Conservation (phyloP, 768 basidiomycete species). For the Dendrothele bispora region DNA sequence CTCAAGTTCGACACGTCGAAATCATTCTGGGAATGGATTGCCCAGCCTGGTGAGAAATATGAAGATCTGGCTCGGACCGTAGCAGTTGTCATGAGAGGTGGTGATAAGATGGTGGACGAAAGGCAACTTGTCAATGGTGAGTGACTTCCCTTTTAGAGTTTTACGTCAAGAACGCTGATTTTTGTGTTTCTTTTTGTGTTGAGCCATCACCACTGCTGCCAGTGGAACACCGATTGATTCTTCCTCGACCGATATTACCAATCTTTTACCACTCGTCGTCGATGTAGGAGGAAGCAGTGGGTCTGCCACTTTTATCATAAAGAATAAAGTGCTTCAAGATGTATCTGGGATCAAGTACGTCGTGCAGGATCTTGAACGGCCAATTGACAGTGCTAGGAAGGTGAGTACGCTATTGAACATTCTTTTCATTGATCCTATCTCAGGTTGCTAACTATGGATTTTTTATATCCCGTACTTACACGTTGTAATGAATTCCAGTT, state of each 20-base stretch:
- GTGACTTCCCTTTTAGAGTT: too few relatives aligned
- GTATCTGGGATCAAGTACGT: slow-evolving; percentile 32
- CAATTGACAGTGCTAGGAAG: slow-evolving; percentile 23
- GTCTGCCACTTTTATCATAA: slow-evolving; percentile 26
- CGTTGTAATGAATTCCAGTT: too few relatives aligned
- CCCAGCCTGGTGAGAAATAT: slow-evolving; percentile 33
- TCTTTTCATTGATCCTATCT: too few relatives aligned
- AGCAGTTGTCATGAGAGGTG: slow-evolving; percentile 20
- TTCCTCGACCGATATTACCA: slow-evolving; percentile 18
- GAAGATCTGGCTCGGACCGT: slow-evolving; percentile 24
- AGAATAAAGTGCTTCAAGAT: slow-evolving; percentile 26
- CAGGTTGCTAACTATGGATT: too few relatives aligned
- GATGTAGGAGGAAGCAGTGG: slow-evolving; percentile 40
- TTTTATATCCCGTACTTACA: too few relatives aligned
- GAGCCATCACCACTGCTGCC: not conserved
- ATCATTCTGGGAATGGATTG: slow-evolving; percentile 30
- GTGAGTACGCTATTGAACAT: slow-evolving; percentile 11
- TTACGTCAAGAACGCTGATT: too few relatives aligned
- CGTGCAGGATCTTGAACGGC: slow-evolving; percentile 33
- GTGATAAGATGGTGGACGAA: not conserved
- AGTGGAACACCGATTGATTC: not conserved
- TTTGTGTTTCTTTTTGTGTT: too few relatives aligned
- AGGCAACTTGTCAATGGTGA: too few relatives aligned
- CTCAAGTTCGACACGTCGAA: slow-evolving; percentile 20
- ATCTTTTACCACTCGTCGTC: slow-evolving; percentile 21